Evolutionary conservation across 257 asterid genomes (phyloP), one percentile per base, ranked within the genome.

Genomic region (Echium plantagineum): DNA sequence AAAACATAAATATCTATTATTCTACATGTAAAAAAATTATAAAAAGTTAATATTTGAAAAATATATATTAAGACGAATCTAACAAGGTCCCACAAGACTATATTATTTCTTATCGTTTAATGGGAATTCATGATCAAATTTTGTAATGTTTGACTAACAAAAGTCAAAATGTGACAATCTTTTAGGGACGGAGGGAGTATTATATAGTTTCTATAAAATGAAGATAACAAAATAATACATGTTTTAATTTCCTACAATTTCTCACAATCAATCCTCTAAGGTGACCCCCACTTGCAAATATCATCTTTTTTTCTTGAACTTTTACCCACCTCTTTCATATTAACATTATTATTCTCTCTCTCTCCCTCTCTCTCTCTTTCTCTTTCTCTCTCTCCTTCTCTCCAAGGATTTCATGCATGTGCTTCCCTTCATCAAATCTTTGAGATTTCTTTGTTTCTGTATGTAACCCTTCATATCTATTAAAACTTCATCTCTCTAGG

Each of bases 211-310:
- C 5, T 28, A 28, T 35, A 12, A 24, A 42, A 12, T 42, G 49
- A 42, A 42, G 49, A 42, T 7, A 42, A 2, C 13, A 35, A 42
- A 42, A 42, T 42, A 42, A 35, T 35, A 6, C 32, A 1, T 12
- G 16, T 1, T 42, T 42, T 42, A n/a, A n/a, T n/a, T n/a, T n/a
- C 49, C 85, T 76, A 64, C 65, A 78, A 76, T 78, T 64, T 71
- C 87, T 81, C 83, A 54, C 68, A 32, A 66, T 70, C 76, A 48
- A 20, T 66, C 73, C 15, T 55, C 63, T 70, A 66, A 73, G 75
- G 70, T 65, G 78, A 64, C 58, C 68, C 66, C 66, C 67, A 56
- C 4, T 0, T 9, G 60, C 60, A 13, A 56, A 28, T 12, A 22
- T 31, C 60, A 56, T 56, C 42, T 31, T 21, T 61, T 66, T 54